These are phyloP conservation scores for Venturia nashicola DNA, from an alignment of 2,329 filamentous ascomycete genomes.

Conservation along the genomic window DNA sequence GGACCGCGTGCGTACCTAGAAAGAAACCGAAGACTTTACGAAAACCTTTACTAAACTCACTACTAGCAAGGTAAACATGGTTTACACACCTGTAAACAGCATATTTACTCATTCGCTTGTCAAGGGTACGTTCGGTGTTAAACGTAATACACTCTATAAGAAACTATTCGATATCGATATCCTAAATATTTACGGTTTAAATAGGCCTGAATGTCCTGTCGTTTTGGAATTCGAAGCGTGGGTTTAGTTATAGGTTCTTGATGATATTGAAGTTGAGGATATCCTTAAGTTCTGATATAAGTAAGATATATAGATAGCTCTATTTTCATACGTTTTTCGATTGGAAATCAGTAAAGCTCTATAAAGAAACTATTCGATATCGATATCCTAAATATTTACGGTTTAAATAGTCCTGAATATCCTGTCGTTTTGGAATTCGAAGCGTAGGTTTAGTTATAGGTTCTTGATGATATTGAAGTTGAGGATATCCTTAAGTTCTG, in stretches of 20 bases:
- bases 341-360: too few relatives aligned
- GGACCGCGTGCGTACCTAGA: background rate
- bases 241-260: conserved; percentile 2
- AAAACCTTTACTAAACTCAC: background rate
- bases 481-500: conserved; percentile 4
- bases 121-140: background rate
- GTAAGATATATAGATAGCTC: too few relatives aligned
- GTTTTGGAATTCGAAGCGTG: conserved; percentile 6
- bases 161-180: conserved; percentile 9
- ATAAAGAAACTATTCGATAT: conserved; percentile 10
- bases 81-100: too few relatives aligned
- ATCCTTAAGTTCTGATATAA: conserved; percentile 1
- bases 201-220: background rate
- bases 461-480: conserved; percentile 2
- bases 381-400: conserved; percentile 1
- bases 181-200: background rate
- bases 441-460: conserved; percentile 3
- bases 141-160: conserved; percentile 8
- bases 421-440: background rate
- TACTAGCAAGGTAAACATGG: background rate
- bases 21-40: conserved; percentile 1
- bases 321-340: too few relatives aligned
- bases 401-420: background rate
- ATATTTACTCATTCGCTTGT: too few relatives aligned
- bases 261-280: conserved; percentile 5